Percentiles rank a stretch among this genome's conserved stretches.
phyloP scores from a whole-genome alignment of 1,284 basidiomycete genomes.

The Ganoderma meredithae region DNA sequence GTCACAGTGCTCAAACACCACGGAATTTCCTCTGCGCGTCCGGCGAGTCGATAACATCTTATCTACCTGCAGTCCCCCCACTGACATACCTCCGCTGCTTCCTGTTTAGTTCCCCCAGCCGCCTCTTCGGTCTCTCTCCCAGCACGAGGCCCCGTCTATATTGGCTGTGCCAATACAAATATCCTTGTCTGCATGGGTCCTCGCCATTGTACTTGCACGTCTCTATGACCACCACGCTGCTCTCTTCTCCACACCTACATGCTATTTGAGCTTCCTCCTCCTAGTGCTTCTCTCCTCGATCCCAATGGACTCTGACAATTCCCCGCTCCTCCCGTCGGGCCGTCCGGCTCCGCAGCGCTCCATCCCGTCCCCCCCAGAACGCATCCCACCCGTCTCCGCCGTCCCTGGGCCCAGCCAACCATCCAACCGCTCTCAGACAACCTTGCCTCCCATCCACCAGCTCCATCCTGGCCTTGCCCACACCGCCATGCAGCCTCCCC shows the following conservation, averaged over 20 bases:
- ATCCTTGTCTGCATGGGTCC: constrained; percentile 35
- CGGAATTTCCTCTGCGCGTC: constrained; percentile 12
- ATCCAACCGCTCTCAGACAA: constrained; percentile 29
- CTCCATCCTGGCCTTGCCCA: constrained; percentile 67
- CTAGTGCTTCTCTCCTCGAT: constrained; percentile 22
- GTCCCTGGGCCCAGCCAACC: constrained; percentile 26
- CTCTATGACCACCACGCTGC: constrained; percentile 39
- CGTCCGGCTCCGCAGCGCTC: constrained; percentile 29
- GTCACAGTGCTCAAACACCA: constrained; percentile 26
- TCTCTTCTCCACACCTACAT: constrained; percentile 29
- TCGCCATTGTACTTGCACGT: constrained; percentile 34
- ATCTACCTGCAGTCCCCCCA: constrained; percentile 33
- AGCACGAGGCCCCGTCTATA: constrained; percentile 35
- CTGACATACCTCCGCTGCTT: constrained; percentile 25
- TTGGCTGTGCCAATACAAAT: constrained; percentile 36
- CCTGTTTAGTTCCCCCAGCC: constrained; percentile 12
- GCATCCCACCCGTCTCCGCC: constrained; percentile 24
- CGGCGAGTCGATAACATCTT: constrained; percentile 43
- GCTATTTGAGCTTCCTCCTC: constrained; percentile 34
- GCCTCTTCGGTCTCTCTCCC: constrained; percentile 29
- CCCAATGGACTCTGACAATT: constrained; percentile 34
- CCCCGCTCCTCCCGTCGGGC: constrained; percentile 30
- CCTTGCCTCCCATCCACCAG: constrained; percentile 71
- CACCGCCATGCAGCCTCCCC: constrained; percentile 23
- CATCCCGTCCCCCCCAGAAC: constrained; percentile 28